phyloP scores from a whole-genome alignment of 495 filamentous ascomycete genomes.

The Aspergillus campestris region DNA sequence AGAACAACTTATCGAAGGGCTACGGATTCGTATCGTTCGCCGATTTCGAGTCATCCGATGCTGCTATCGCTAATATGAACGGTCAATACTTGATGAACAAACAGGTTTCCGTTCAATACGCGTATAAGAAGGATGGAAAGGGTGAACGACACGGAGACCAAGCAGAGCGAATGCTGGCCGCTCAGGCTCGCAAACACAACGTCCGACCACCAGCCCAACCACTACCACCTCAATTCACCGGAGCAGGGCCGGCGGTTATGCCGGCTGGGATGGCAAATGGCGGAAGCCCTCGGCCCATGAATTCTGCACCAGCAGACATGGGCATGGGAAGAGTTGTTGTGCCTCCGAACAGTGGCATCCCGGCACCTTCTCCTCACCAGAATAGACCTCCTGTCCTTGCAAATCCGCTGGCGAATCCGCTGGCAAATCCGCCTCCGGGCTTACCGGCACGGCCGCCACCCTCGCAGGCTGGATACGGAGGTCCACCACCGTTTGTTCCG shows the following conservation, averaged over 20 bases:
- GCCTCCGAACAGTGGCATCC: constrained; percentile 27
- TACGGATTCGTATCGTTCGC: constrained; percentile 95
- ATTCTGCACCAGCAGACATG: constrained; percentile 25
- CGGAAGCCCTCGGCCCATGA: constrained; percentile 37
- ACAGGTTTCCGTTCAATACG: constrained; percentile 90
- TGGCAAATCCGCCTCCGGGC: constrained; percentile 63
- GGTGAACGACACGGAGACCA: constrained; percentile 93
- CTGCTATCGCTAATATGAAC: constrained; percentile 87
- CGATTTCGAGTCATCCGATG: constrained; percentile 90
- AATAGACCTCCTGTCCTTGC: constrained; percentile 32
- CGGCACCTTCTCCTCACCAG: constrained; percentile 33
- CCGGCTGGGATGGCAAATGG: constrained; percentile 49
- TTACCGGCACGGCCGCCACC: constrained; percentile 73
- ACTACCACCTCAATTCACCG: constrained; percentile 41
- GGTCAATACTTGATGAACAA: constrained; percentile 97
- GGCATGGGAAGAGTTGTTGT: constrained; percentile 27
- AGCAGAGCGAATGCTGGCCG: constrained; percentile 86
- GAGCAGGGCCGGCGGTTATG: constrained; percentile 29
- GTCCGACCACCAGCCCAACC: constrained; percentile 63
- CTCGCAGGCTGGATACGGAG: constrained; percentile 68
- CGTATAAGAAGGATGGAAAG: constrained; percentile 98
- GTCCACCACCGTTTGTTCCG: constrained; percentile 60
- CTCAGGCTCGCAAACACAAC: constrained; percentile 90
- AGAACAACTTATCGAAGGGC: constrained; percentile 83
- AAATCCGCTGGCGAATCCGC: constrained; percentile 49